Base-by-base conservation (phyloP, 192 early-diverging fungal species). In the Coemansia biformis region DNA sequence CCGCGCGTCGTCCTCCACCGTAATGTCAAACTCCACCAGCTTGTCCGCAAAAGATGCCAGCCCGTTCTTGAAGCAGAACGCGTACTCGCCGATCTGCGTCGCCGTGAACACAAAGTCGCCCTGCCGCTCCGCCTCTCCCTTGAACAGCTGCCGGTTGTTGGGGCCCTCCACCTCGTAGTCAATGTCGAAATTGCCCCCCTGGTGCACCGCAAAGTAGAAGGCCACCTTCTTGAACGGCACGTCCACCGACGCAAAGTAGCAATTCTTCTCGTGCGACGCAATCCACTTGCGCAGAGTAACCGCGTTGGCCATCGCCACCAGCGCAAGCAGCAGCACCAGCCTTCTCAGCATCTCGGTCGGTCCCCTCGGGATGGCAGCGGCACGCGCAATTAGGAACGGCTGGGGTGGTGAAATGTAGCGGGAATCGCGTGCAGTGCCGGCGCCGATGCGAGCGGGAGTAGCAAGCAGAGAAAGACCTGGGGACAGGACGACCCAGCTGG, bases 201-300 rank as follows among this genome's bases (percentile, higher is more conserved):
- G 78, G 80, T 99, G 96, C 33, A 98, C 95, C 36, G 92, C 91
- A 85, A 94, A 98, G 78, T 96, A 98, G 63, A 98, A 92, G 31
- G 85, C 85, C 44, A 98, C 65, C 75, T 98, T 98, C 78, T 98
- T 91, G 34, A 83, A 86, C 5, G 82, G 78, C 41, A 76, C 48
- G 51, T 86, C 86, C n/a, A 82, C 76, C 50, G 73, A 78, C 14
- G 85, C 80, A 76, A 91, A 95, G 74, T 92, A 97, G 68, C 96
- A 99, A 15, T 87, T 81, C 38, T 85, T 82, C 63, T 94, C 93
- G 59, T 93, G 87, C 16, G 92, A 86, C 37, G 81, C 82, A 66
- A 98, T 84, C 77, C 92, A 94, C 31, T 91, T 96, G 48, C 95
- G 76, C 36, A 83, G 78, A 31, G 77, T 78, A 17, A 81, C 81